Evolutionary conservation across 768 basidiomycete species (phyloP), one percentile per base, ranked within the genome.

Genomic region (Myochromella boudieri): DNA sequence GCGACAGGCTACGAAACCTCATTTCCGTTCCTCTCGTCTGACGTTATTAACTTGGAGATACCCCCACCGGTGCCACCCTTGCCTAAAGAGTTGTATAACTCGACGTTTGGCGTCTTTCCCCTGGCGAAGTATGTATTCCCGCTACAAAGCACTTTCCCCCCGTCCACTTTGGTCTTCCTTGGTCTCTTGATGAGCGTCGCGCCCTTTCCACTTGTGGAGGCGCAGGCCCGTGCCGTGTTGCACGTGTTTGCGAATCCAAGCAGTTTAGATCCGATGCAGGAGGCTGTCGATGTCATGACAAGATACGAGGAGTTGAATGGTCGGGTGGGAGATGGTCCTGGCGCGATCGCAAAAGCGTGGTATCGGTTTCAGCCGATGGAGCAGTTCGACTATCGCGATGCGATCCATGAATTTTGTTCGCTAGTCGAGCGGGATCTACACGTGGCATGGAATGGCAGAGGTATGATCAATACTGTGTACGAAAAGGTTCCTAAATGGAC

Each of bases 171-270:
- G 31, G 85, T 80, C 7, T 89, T 92, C 62, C 68, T 87, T 41
- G 80, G 87, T 2, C 75, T 91, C 9, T 71, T 72, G 1, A 60
- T 71, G 21, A 68, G 70, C 26, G 80, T 90, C 18, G 75, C 75
- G 0, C 93, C 92, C 2, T 77, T 95, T 48, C 91, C 90, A 1
- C 58, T 92, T 0, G 71, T 85, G 38, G 91, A 97, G 63, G 80
- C 79, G 0, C 94, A 95, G 65, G 84, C 85, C 0, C 78, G 76
- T 0, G 84, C 81, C 2, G 72, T 80, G 6, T 61, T 83, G 17
- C 70, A 71, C 18, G 78, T 75, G 0, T 85, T 88, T 49, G 68
- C 68, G 11, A 55, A 80, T 42, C 81, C 80, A 1, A 60, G 61
- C 20, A 62, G 71, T 17, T 64, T 89, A 6, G 75, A 88, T 51